Evolutionary conservation across 1,284 basidiomycete species (phyloP), one percentile per base, ranked within the genome.

Genomic region (Boletus albobrunnescens): DNA sequence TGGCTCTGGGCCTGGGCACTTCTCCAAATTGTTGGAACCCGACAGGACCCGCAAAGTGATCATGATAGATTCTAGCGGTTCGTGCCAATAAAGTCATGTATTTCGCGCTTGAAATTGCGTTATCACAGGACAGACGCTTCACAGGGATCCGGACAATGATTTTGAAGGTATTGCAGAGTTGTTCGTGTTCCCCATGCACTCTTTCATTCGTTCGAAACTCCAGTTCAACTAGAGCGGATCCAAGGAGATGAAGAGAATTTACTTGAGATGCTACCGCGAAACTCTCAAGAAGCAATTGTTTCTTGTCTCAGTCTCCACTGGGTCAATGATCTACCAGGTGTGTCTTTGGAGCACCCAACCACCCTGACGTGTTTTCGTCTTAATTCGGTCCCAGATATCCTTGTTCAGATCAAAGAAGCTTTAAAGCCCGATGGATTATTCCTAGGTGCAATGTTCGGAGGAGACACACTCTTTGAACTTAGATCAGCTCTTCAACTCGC

Each of bases 321-420:
- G 96, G 84, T 97, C 9, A 99, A 99, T 59, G 96, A 99, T 69
- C 78, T 99, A 12, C 95, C 94, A 50, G 92, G 91, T 89, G 7
- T 31, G 48, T 50, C 36, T 33, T 72, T 51, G n/a, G 26, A 31
- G 13, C 12, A 38, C 17, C 3, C 13, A 27, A 24, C 38, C 16
- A 6, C 24, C 27, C 14, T 26, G 17, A 55, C 7, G 1, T 22
- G 26, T 36, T 26, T 36, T 36, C 41, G 13, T 23, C 6, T n/a
- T 36, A 11, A 26, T 23, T 35, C 30, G 39, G 30, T 40, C 38
- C 39, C 33, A 50, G 94, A 93, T n/a, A 76, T 84, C 0, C 77
- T 99, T 22, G 79, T 94, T 11, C 96, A 99, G 64, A 91, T 97
- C 49, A 82, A 81, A 56, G 84, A 93, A 66, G 81, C 87, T 3